Evolutionary conservation across 345 rosid species (phyloP), one percentile per base, ranked within the genome.

Genomic region (sweet orange (Citrus sinensis)): DNA sequence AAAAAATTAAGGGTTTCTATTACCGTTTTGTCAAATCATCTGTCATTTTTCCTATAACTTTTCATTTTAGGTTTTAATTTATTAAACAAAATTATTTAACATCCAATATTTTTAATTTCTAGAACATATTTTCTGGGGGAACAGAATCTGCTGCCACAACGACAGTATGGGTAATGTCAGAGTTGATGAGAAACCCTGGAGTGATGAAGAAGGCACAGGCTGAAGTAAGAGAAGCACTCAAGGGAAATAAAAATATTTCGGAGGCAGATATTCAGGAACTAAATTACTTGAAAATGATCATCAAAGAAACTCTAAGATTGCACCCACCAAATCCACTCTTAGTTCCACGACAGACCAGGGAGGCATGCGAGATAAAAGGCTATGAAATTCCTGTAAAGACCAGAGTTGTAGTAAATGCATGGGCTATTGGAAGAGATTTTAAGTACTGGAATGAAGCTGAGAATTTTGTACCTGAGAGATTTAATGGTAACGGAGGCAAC

Each of bases 131-230:
- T 42, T 2, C 55, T 2, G 83, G 20, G 3, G 83, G 87, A 29
- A 10, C 65, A 2, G 71, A 77, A 54, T 74, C 79, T 17, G 14
- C 49, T 16, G 75, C 79, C n/a, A 32, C 25, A n/a, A 51, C 75
- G 1, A 8, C 80, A 40, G 30, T 24, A 9, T 76, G 87, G 82
- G 78, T 83, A 30, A 84, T 84, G 85, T 39, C 84, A 4, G 80
- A 81, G 64, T 49, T 84, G 40, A 58, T 59, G 3, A 75, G 58
- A 68, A 79, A 77, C 27, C 81, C 79, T 29, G 70, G 61, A 46
- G 55, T 69, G 29, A 66, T 82, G 79, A 16, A 58, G 66, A 82
- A 74, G 78, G 81, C 70, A 24, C 85, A 82, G 55, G 70, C 40
- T 22, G 82, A 20, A 71, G 70, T 58, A 55, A 77, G 34, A 40